Evolutionary conservation across 1,284 basidiomycete genomes (phyloP).

Genomic region (Coniferiporia weirii): DNA sequence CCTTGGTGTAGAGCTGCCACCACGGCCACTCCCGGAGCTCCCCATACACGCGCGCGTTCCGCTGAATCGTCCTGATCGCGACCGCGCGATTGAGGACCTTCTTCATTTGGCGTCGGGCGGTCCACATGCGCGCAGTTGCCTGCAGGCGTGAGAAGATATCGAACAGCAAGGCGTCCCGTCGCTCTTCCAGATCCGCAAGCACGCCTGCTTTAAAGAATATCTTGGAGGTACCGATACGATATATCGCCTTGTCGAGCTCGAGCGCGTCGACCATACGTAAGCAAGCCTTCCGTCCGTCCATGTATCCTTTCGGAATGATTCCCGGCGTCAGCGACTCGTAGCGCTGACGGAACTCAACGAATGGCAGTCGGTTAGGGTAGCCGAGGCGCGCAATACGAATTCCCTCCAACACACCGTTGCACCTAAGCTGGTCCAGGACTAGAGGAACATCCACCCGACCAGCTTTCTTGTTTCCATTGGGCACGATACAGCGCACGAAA

Average conservation of each 20-base stretch:
- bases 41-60: conserved; percentile 89
- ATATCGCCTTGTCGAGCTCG: conserved; percentile 81
- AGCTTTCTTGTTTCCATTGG: conserved; percentile 90
- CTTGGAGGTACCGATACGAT: conserved; percentile 94
- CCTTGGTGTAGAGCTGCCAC: conserved; percentile 98
- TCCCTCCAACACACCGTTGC: conserved; percentile 98
- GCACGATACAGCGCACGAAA: conserved; percentile 98
- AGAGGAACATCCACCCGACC: conserved; percentile 91
- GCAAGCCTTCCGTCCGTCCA: conserved; percentile 95
- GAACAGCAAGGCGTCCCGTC: conserved; percentile 81
- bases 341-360: conserved; percentile 95
- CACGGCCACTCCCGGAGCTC: conserved; percentile 94
- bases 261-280: conserved; percentile 89
- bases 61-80: conserved; percentile 89
- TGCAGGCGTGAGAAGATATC: conserved; percentile 90
- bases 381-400: conserved; percentile 97
- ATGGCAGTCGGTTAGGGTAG: conserved; percentile 95
- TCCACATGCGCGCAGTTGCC: conserved; percentile 81
- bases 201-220: conserved; percentile 99
- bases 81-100: conserved; percentile 93
- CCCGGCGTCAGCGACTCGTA: conserved; percentile 96
- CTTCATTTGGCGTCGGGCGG: conserved; percentile 86
- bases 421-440: conserved; percentile 94
- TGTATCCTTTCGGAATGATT: conserved; percentile 88
- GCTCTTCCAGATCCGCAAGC: conserved; percentile 95